Evolutionary conservation across 495 filamentous ascomycete species (phyloP).

Genomic region (Xylaria bambusicola): DNA sequence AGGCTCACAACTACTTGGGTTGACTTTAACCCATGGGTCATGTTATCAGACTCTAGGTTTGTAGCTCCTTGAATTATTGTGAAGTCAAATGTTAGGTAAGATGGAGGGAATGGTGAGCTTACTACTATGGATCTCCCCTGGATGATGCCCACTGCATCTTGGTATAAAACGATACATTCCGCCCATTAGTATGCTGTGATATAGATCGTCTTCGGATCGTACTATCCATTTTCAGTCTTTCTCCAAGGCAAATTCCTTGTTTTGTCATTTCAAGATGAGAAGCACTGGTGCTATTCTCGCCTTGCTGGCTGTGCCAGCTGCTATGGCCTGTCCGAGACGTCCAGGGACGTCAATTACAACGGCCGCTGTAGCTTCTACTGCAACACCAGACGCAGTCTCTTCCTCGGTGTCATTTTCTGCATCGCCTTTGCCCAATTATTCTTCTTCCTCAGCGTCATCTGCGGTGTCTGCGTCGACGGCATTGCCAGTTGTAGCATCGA

Average conservation of each 20-base stretch:
- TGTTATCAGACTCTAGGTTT: too few species aligned
- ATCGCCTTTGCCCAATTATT: not conserved
- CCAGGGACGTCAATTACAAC: not conserved
- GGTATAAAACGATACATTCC: constrained; percentile 9
- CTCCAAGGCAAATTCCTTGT: not conserved
- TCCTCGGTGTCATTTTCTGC: not conserved
- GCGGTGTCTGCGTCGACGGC: not conserved
- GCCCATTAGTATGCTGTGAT: not conserved
- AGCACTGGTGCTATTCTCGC: not conserved
- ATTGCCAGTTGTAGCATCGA: not conserved
- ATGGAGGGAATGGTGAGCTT: not conserved
- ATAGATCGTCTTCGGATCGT: not conserved
- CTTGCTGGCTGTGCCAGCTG: constrained; percentile 9
- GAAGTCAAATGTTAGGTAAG: too few species aligned
- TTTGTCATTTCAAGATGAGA: not conserved
- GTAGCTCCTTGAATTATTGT: too few species aligned
- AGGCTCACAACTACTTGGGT: not conserved
- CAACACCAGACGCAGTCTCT: not conserved
- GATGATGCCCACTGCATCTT: not conserved
- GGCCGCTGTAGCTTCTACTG: not conserved
- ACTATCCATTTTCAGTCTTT: not conserved
- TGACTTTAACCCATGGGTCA: not conserved
- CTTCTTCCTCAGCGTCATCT: not conserved
- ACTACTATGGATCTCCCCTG: not conserved
- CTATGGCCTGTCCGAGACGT: constrained; percentile 2